phyloP scores from a whole-genome alignment of 179 eudicot genomes.

The Silene coronaria region DNA sequence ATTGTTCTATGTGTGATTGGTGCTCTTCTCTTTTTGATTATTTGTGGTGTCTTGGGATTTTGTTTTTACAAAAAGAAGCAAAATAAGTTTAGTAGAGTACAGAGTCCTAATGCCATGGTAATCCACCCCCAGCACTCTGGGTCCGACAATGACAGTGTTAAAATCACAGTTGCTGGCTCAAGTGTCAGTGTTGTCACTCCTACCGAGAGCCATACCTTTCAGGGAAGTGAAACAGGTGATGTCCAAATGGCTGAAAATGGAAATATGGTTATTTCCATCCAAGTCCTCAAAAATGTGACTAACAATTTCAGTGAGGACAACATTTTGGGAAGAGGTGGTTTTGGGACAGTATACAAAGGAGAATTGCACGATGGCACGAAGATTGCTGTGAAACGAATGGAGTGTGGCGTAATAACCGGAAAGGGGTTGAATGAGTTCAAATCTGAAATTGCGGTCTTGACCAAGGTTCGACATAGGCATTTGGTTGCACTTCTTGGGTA shows the following conservation, averaged over 20 bases:
- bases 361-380: constrained; percentile 79
- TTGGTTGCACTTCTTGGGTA: constrained; percentile 74
- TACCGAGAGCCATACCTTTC: constrained; percentile 43
- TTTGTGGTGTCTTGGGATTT: constrained; percentile 42
- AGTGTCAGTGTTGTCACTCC: constrained; percentile 47
- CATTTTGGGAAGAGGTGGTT: constrained; percentile 69
- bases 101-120: constrained; percentile 68
- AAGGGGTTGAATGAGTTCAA: constrained; percentile 64
- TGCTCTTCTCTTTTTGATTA: constrained; percentile 36
- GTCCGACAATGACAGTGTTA: constrained; percentile 62
- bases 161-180: constrained; percentile 74
- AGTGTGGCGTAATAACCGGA: constrained; percentile 53
- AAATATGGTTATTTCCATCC: constrained; percentile 73
- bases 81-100: constrained; percentile 48
- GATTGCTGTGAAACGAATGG: constrained; percentile 81
- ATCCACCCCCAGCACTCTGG: constrained; percentile 69
- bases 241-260: constrained; percentile 70
- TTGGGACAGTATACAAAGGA: constrained; percentile 82
- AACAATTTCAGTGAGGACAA: constrained; percentile 63
- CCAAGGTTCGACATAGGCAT: constrained; percentile 73
- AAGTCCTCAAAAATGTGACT: constrained; percentile 66
- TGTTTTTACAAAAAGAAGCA: constrained; percentile 52
- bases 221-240: constrained; percentile 38
- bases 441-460: constrained; percentile 68
- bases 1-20: constrained; percentile 40